A percentile compares a stretch with the other conserved stretches of the same genome.
Conservation (phyloP, 2,329 filamentous ascomycete species). For the Monilinia polystroma region DNA sequence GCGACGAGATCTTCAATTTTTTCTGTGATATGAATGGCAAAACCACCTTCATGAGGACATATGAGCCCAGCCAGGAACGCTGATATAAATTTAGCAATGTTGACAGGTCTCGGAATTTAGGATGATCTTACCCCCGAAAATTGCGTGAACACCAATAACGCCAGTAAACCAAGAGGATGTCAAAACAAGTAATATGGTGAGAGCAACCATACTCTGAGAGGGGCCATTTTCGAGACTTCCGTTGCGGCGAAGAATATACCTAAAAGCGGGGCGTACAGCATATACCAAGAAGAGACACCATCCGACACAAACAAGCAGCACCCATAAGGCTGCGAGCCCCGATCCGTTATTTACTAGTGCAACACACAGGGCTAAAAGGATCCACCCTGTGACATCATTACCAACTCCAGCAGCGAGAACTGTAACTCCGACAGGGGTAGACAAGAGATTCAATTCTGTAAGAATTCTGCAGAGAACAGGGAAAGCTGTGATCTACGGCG, state of each 20-base stretch:
- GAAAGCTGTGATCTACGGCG: conserved; percentile 70
- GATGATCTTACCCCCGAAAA: conserved; percentile 63
- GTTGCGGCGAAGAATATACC: conserved; percentile 70
- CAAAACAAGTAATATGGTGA: conserved; percentile 78
- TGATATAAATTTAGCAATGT: conserved; percentile 23
- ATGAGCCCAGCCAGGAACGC: conserved; percentile 88
- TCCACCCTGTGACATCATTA: conserved; percentile 90
- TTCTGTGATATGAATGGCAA: conserved; percentile 86
- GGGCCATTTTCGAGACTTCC: conserved; percentile 85
- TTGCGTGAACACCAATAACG: conserved; percentile 89
- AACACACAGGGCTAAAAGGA: conserved; percentile 88
- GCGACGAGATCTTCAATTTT: conserved; percentile 92
- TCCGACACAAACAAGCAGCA: conserved; percentile 71
- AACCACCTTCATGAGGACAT: conserved; percentile 84
- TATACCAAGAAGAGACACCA: conserved; percentile 76
- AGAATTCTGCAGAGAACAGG: conserved; percentile 92
- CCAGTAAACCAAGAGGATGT: conserved; percentile 82
- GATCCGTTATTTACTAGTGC: conserved; percentile 85
- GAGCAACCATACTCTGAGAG: conserved; percentile 76
- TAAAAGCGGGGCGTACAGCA: conserved; percentile 69
- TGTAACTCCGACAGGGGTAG: conserved; percentile 81
- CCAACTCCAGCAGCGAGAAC: conserved; percentile 87
- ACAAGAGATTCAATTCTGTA: conserved; percentile 82
- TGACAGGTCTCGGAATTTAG: neutral
- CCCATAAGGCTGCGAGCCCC: conserved; percentile 80